A percentile compares a stretch with the other conserved stretches of the same genome.
Evolutionary conservation across 352 stramenopile species (phyloP).

Genomic region (Phytophthora hybrid): DNA sequence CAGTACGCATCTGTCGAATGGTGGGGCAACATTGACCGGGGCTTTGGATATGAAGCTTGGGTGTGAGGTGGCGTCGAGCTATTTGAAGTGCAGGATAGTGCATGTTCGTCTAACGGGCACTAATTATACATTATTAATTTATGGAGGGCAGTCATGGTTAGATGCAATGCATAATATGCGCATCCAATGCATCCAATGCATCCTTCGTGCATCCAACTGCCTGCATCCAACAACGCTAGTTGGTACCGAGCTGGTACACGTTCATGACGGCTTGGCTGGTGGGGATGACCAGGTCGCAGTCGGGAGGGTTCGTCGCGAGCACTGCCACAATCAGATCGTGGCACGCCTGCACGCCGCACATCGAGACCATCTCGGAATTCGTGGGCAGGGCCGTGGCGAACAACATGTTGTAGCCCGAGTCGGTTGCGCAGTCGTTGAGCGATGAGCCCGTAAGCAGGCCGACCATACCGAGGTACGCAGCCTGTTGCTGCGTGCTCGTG

Average conservation of each 20-base stretch:
- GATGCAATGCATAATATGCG: no score
- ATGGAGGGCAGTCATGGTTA: no score
- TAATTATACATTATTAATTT: no score
- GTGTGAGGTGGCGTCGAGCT: no score
- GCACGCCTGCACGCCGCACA: slow-evolving; percentile 43
- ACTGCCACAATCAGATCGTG: slow-evolving; percentile 42
- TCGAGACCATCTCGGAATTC: slow-evolving; percentile 29
- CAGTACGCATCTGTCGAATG: no score
- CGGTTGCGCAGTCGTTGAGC: slow-evolving; percentile 28
- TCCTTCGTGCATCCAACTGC: no score
- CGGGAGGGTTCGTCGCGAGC: slow-evolving; percentile 33
- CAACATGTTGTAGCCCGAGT: slow-evolving; percentile 54
- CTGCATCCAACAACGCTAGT: slow-evolving; percentile 8
- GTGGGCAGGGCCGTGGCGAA: slow-evolving; percentile 36
- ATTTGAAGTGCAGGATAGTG: no score
- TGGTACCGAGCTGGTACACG: slow-evolving; percentile 41
- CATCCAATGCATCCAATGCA: no score
- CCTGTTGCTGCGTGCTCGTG: slow-evolving; percentile 5
- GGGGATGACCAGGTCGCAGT: slow-evolving; percentile 55
- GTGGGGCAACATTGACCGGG: no score
- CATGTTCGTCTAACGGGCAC: no score
- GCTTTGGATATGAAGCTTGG: no score
- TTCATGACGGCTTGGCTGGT: slow-evolving; percentile 53
- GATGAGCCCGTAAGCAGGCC: slow-evolving; percentile 25
- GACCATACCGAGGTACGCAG: slow-evolving; percentile 40